Evolutionary conservation across 257 asterid genomes (phyloP).

Genomic region (Apocynum venetum): DNA sequence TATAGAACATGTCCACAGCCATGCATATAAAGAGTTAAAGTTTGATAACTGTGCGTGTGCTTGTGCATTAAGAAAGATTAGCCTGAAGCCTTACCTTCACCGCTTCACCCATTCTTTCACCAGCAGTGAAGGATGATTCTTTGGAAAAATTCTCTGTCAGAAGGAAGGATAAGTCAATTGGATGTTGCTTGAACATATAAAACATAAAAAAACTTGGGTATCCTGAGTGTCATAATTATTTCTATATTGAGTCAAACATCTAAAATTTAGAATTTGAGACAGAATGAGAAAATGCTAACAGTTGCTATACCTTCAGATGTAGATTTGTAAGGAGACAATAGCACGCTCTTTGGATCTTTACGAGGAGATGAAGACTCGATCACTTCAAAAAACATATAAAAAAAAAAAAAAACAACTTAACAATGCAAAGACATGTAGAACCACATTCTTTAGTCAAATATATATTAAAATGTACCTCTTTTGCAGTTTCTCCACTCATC

Average conservation of each 20-base stretch:
- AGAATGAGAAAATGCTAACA: not conserved
- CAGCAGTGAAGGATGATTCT: conserved; percentile 77
- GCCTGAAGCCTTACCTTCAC: conserved; percentile 71
- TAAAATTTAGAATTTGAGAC: not conserved
- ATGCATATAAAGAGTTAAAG: not conserved
- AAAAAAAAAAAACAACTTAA: not conserved
- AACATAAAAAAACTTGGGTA: not conserved
- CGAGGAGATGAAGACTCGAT: conserved; percentile 93
- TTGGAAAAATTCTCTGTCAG: conserved; percentile 41
- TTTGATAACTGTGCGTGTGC: not conserved
- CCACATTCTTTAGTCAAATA: not conserved
- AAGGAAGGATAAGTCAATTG: conserved; percentile 19
- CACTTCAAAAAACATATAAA: conserved; percentile 34
- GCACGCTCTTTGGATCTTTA: conserved; percentile 71
- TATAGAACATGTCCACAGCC: not conserved
- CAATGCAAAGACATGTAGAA: not conserved
- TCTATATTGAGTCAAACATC: not conserved
- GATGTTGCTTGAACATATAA: conserved; percentile 9
- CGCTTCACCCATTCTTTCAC: conserved; percentile 77
- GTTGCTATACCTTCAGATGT: conserved; percentile 41
- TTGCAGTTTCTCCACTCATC: conserved; percentile 99
- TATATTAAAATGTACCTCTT: conserved; percentile 53
- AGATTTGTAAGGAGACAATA: conserved; percentile 49
- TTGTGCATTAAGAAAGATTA: not conserved
- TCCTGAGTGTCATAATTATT: not conserved